Conservation (phyloP, 2,329 filamentous ascomycete genomes). For the Nannizziopsis barbatae region DNA sequence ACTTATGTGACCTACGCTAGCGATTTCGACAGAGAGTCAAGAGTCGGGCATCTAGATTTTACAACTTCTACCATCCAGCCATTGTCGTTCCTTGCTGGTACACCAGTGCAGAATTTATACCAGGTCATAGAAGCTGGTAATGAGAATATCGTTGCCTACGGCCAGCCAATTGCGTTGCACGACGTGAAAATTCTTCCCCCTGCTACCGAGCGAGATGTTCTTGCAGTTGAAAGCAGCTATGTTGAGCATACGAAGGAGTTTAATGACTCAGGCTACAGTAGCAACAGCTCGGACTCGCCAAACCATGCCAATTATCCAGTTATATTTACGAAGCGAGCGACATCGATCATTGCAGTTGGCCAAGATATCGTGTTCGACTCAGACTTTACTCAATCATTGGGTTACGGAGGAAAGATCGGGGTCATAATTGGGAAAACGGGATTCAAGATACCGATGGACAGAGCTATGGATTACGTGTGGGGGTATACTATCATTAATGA, state of each 20-base stretch:
- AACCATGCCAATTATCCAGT: conserved; percentile 45
- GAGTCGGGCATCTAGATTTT: conserved; percentile 36
- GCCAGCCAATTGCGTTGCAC: conserved; percentile 26
- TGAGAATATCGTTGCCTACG: conserved; percentile 28
- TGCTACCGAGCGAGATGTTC: conserved; percentile 41
- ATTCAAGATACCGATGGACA: conserved; percentile 32
- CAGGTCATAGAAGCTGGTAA: conserved; percentile 42
- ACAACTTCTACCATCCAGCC: conserved; percentile 32
- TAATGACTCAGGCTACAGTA: conserved; percentile 45
- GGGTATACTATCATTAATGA: conserved; percentile 49
- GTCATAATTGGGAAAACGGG: conserved; percentile 45
- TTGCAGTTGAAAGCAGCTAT: conserved; percentile 49
- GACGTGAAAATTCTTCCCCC: conserved; percentile 38
- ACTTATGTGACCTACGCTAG: conserved; percentile 32
- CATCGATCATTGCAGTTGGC: conserved; percentile 41
- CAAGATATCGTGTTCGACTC: conserved; percentile 39
- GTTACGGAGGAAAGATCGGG: conserved; percentile 49
- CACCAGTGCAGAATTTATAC: conserved; percentile 39
- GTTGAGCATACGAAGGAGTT: conserved; percentile 48
- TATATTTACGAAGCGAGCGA: conserved; percentile 34
- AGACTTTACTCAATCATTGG: conserved; percentile 40
- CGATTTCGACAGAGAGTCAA: conserved; percentile 14
- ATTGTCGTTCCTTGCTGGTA: conserved; percentile 39
- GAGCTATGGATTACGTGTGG: conserved; percentile 45
- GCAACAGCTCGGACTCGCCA: conserved; percentile 40